These are phyloP conservation scores for Ceratocystis eucalypticola DNA, from an alignment of 2,329 filamentous ascomycete species.

Conservation along the genomic window DNA sequence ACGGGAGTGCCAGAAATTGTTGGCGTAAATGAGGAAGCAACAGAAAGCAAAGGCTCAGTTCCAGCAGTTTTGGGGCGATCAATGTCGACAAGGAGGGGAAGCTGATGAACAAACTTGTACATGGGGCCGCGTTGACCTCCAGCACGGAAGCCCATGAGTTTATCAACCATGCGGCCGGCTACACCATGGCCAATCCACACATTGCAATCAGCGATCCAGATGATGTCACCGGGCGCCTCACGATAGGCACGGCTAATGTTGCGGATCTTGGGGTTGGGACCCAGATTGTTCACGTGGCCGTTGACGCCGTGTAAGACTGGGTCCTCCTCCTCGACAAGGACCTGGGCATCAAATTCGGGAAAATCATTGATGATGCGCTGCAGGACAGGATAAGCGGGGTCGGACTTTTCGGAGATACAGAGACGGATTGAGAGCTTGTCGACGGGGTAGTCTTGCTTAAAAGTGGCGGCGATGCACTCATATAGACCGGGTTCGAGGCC, in stretches of 20 bases:
- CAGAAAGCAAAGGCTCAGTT: slow-evolving; percentile 19
- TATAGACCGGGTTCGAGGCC: slow-evolving; percentile 81
- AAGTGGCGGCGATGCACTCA: slow-evolving; percentile 79
- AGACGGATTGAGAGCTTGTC: slow-evolving; percentile 67
- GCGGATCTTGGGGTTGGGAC: slow-evolving; percentile 95
- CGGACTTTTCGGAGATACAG: slow-evolving; percentile 60
- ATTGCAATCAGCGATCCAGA: slow-evolving; percentile 96
- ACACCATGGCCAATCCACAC: slow-evolving; percentile 77
- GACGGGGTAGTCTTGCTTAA: slow-evolving; percentile 66
- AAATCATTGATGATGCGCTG: slow-evolving; percentile 60
- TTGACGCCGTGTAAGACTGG: slow-evolving; percentile 46
- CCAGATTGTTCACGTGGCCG: slow-evolving; percentile 46
- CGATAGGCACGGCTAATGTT: slow-evolving; percentile 91
- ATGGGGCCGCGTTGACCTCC: slow-evolving; percentile 35
- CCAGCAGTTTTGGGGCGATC: slow-evolving; percentile 21
- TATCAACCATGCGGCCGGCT: slow-evolving; percentile 78
- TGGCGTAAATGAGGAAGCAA: not conserved
- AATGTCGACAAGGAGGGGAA: slow-evolving; percentile 77
- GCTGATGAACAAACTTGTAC: slow-evolving; percentile 89
- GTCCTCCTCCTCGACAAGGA: slow-evolving; percentile 75
- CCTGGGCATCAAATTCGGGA: slow-evolving; percentile 51
- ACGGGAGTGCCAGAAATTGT: slow-evolving; percentile 1
- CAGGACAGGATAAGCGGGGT: slow-evolving; percentile 66
- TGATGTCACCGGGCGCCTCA: slow-evolving; percentile 71
- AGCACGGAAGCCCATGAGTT: slow-evolving; percentile 54